Base-by-base conservation (phyloP, 768 basidiomycete species). In the Leucosporidium yakuticum region DNA sequence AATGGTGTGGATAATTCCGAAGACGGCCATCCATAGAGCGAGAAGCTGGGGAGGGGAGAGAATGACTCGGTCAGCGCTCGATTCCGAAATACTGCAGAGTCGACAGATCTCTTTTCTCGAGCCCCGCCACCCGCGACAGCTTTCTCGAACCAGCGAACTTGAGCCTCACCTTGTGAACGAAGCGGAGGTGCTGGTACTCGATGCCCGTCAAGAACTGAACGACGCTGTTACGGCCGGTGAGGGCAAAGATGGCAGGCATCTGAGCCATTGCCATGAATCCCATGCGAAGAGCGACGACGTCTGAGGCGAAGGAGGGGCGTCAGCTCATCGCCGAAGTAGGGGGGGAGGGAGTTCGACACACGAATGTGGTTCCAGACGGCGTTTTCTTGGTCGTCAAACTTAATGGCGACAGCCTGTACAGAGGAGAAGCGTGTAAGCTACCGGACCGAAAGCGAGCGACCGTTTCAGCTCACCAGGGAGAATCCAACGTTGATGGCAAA, bases 231-330 rank as follows among this genome's bases (percentile, higher is more conserved):
- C 70, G 63, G 4, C 70, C 70, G 5, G 63, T 64, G 8, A 68
- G 27, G 21, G 70, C 70, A 48, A 71, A 65, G 44, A 71, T 49
- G 56, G 66, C 60, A 4, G 70, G 70, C 1, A 65, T 50, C 47
- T 71, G 66, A 25, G 66, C 70, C 48, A 71, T 53, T n/a, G 70
- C 61, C 67, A 68, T 68, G 55, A 64, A 63, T 2, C 69, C 69
- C 39, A 65, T 64, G 15, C 69, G 65, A 3, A 70, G 59, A 17
- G 69, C 69, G 49, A 70, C 63, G 32, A 67, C 60, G 49, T 71
- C 32, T 32, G 31, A 9, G 39, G 39, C 3, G 14, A 8, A 44
- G 8, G 39, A 15, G 39, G 17, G 14, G 39, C 39, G 39, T 44
- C 39, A 44, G 39, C 39, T 15, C 39, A 44, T 44, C 39, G 39